These are phyloP conservation scores for Brassica incana DNA, from an alignment of 345 rosid genomes.

Conservation along the genomic window DNA sequence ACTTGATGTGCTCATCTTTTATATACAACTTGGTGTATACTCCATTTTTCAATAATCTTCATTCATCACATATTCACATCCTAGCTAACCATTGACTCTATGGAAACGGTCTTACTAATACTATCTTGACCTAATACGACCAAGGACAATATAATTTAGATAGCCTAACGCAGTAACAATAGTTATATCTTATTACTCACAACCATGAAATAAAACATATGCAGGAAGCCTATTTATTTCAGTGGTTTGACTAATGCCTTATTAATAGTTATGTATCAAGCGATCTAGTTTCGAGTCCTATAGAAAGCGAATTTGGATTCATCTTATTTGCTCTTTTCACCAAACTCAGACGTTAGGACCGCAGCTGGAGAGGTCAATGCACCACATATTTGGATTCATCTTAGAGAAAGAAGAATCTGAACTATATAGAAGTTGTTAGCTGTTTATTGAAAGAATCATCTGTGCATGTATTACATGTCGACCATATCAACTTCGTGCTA, in stretches of 20 bases:
- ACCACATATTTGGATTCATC: background rate
- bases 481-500: background rate
- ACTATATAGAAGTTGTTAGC: background rate
- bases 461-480: background rate
- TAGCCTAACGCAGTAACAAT: no score
- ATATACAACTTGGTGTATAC: background rate
- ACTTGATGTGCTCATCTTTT: slow-evolving; percentile 1
- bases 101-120: background rate
- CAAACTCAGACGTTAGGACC: background rate
- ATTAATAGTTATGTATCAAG: no score
- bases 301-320: no score
- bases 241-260: no score
- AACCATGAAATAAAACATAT: background rate
- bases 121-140: background rate
- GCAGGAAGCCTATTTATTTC: no score
- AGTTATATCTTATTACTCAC: background rate
- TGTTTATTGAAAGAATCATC: background rate
- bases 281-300: no score
- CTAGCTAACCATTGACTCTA: background rate
- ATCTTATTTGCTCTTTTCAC: no score
- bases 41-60: background rate
- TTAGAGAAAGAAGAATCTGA: background rate
- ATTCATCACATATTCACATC: background rate
- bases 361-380: background rate
- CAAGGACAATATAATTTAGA: background rate